Percentiles rank a stretch among this genome's conserved stretches.
Evolutionary conservation across 306 rosid species (phyloP).

Genomic region (Begonia fuchsioides): DNA sequence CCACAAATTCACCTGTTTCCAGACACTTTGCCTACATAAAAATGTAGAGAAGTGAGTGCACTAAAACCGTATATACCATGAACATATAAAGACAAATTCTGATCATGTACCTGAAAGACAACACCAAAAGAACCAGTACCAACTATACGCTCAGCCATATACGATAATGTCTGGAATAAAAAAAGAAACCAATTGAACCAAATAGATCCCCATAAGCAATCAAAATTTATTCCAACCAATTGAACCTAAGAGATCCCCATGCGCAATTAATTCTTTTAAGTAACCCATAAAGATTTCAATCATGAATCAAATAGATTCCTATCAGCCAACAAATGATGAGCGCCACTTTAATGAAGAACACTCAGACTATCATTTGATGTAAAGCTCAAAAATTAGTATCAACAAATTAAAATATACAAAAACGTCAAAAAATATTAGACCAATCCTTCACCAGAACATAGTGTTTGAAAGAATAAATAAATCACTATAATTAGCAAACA

Average conservation of each 20-base stretch:
- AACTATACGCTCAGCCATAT: slow-evolving; percentile 92
- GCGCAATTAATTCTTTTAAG: no score
- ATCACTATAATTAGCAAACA: no score
- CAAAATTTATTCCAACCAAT: no score
- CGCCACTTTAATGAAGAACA: no score
- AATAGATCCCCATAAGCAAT: no score
- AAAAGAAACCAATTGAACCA: no score
- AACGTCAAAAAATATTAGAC: slow-evolving; percentile 4
- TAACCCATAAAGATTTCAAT: no score
- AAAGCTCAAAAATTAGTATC: no score
- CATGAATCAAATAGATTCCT: no score
- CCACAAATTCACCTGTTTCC: slow-evolving; percentile 74
- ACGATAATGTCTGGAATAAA: slow-evolving; percentile 57
- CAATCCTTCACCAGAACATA: background rate
- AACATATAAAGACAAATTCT: background rate
- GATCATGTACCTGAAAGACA: slow-evolving; percentile 69
- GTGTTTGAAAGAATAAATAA: background rate
- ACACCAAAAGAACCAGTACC: slow-evolving; percentile 94
- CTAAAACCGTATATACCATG: background rate
- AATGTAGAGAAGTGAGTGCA: background rate
- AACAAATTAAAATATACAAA: background rate
- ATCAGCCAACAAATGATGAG: no score
- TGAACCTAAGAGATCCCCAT: background rate
- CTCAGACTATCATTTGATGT: no score
- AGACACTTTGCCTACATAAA: slow-evolving; percentile 64